Percentiles rank a stretch among this genome's conserved stretches.
Evolutionary conservation across 345 rosid species (phyloP).

Genomic region (Populus deltoides): DNA sequence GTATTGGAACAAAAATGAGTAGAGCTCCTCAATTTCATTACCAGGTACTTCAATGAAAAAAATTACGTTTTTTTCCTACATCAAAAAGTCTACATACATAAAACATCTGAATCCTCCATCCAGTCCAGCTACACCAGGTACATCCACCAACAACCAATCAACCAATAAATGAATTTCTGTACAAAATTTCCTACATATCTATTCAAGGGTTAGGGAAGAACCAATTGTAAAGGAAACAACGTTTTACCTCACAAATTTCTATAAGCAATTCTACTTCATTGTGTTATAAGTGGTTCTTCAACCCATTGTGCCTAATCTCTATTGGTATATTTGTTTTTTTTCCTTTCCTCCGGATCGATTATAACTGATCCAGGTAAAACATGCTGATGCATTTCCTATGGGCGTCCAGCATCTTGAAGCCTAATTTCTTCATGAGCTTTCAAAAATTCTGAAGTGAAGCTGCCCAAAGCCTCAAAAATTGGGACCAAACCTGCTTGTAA

Average conservation of each 20-base stretch:
- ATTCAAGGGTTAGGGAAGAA: constrained; percentile 9
- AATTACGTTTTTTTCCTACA: no score
- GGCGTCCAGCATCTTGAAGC: constrained; percentile 32
- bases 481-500: constrained; percentile 78
- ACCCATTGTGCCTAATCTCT: neutral
- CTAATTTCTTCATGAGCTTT: constrained; percentile 78
- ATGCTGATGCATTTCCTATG: constrained; percentile 10
- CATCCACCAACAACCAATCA: constrained; percentile 28
- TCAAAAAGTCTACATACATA: neutral
- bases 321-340: neutral
- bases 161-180: constrained; percentile 53
- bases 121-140: constrained; percentile 18
- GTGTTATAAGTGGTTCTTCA: neutral
- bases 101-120: constrained; percentile 10
- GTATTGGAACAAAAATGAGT: neutral
- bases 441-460: constrained; percentile 71
- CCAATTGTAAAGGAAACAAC: neutral
- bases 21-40: neutral
- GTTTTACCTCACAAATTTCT: neutral
- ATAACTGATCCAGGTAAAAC: neutral
- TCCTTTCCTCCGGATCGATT: neutral
- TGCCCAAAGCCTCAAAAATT: constrained; percentile 76
- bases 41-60: no score
- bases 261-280: neutral
- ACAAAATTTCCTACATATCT: constrained; percentile 36